Evolutionary conservation across 1,284 basidiomycete genomes (phyloP).

Genomic region (Golubevia sp.): DNA sequence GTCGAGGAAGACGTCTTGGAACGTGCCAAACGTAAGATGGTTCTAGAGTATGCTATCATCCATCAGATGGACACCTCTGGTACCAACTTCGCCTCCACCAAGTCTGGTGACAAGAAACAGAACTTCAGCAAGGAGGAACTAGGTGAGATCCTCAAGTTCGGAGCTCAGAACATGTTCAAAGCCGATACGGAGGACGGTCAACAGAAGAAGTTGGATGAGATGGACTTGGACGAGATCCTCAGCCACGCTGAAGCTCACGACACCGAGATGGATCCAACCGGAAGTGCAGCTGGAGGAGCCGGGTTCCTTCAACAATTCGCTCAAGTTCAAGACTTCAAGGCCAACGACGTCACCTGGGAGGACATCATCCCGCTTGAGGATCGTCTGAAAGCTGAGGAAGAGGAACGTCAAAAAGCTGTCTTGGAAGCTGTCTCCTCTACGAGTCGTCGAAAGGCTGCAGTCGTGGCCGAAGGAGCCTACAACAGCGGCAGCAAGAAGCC

Average conservation of each 20-base stretch:
- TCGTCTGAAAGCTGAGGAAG: conserved; percentile 53
- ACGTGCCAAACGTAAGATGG: conserved; percentile 59
- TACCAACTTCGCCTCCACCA: conserved; percentile 54
- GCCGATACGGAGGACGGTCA: conserved; percentile 55
- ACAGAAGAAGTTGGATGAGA: conserved; percentile 60
- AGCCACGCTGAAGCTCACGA: conserved; percentile 58
- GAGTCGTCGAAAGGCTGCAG: conserved; percentile 38
- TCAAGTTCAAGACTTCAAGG: conserved; percentile 59
- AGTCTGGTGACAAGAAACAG: conserved; percentile 9
- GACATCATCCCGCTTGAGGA: conserved; percentile 59
- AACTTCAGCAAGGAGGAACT: conserved; percentile 58
- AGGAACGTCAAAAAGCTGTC: conserved; percentile 58
- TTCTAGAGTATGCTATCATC: conserved; percentile 60
- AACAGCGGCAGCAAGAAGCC: conserved; percentile 22
- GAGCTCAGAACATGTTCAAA: conserved; percentile 60
- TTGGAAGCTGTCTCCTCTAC: conserved; percentile 43
- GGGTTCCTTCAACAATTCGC: conserved; percentile 59
- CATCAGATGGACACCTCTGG: conserved; percentile 61
- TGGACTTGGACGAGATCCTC: conserved; percentile 60
- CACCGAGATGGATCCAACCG: conserved; percentile 48
- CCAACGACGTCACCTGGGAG: conserved; percentile 54
- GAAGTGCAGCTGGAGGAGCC: conserved; percentile 52
- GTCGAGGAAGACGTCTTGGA: conserved; percentile 60
- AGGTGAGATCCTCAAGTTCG: conserved; percentile 57
- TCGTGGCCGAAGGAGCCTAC: conserved; percentile 34